These are phyloP conservation scores for Cubamyces sp. DNA, from an alignment of 768 basidiomycete genomes.

Conservation along the genomic window DNA sequence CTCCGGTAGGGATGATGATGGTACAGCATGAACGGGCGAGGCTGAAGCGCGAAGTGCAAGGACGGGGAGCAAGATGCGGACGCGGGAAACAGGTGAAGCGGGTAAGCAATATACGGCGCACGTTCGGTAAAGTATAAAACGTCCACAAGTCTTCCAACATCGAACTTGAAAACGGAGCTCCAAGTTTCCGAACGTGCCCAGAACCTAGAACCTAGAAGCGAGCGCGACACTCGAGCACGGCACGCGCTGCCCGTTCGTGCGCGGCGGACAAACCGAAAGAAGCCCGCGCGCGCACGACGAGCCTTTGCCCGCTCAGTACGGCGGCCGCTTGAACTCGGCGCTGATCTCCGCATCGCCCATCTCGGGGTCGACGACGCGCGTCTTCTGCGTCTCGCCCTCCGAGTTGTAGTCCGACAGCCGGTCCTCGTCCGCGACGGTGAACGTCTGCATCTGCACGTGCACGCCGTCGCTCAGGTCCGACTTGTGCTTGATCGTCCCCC, in stretches of 20 bases:
- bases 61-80: too few relatives aligned
- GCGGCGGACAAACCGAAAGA: not conserved
- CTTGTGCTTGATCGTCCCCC: slow-evolving; percentile 37
- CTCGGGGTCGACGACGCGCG: slow-evolving; percentile 64
- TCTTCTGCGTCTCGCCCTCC: slow-evolving; percentile 65
- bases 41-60: too few relatives aligned
- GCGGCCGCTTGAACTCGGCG: slow-evolving; percentile 27
- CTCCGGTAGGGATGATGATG: too few relatives aligned
- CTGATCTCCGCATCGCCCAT: slow-evolving; percentile 41
- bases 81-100: not conserved
- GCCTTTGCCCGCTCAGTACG: slow-evolving; percentile 15
- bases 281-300: too few relatives aligned
- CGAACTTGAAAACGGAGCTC: too few relatives aligned
- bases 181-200: too few relatives aligned
- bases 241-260: not conserved
- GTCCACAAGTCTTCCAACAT: too few relatives aligned
- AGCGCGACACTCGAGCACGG: too few relatives aligned
- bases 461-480: slow-evolving; percentile 46
- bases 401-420: slow-evolving; percentile 36
- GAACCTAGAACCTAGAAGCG: too few relatives aligned
- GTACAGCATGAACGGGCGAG: not conserved
- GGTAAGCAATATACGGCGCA: too few relatives aligned
- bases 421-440: slow-evolving; percentile 37
- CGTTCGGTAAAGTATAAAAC: too few relatives aligned
- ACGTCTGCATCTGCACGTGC: slow-evolving; percentile 77